Conservation (phyloP, 306 rosid species). For the Pterocarpus macrocarpus region DNA sequence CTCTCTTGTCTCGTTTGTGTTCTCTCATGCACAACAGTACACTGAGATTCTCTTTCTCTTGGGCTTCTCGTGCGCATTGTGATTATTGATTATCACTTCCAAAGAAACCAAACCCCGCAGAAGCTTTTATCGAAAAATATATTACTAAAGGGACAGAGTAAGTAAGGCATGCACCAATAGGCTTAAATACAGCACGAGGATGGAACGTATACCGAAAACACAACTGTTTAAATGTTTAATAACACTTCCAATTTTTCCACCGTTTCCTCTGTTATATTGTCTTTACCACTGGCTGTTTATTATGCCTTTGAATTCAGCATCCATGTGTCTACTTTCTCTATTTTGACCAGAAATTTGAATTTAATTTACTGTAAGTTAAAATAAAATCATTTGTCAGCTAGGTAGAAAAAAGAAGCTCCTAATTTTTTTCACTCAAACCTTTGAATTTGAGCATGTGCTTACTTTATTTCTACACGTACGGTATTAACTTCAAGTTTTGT, state of each 20-base stretch:
- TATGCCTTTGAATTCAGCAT: neutral
- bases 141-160: conserved; percentile 14
- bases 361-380: neutral
- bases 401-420: neutral
- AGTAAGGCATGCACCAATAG: conserved; percentile 45
- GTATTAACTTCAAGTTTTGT: no score
- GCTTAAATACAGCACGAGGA: conserved; percentile 10
- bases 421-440: neutral
- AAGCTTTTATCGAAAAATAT: neutral
- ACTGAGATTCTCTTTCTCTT: conserved; percentile 56
- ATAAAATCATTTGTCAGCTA: neutral
- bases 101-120: conserved; percentile 28
- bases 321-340: neutral
- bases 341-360: neutral
- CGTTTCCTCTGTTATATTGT: conserved; percentile 17
- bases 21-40: conserved; percentile 22
- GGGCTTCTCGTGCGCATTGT: conserved; percentile 38
- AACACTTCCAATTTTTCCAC: neutral
- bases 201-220: conserved; percentile 44
- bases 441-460: neutral
- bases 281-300: conserved; percentile 15
- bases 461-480: neutral
- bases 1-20: conserved; percentile 11
- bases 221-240: neutral
- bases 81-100: conserved; percentile 35